phyloP scores from a whole-genome alignment of 2,329 filamentous ascomycete genomes.

The Thelonectria olida region DNA sequence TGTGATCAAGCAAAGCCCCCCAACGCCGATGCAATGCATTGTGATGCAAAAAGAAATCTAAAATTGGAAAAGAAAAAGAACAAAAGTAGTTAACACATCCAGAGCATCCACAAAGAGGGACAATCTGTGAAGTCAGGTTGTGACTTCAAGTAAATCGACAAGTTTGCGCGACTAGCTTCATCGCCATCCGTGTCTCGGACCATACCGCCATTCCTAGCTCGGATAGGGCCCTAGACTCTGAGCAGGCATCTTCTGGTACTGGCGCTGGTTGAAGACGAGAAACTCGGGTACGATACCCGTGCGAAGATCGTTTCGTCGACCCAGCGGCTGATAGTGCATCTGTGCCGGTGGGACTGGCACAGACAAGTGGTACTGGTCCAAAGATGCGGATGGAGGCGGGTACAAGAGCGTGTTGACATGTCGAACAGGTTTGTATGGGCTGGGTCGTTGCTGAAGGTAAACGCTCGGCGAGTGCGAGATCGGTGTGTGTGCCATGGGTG shows the following conservation, averaged over 20 bases:
- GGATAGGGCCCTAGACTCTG: constrained; percentile 45
- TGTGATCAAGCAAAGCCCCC: constrained; percentile 21
- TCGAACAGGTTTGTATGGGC: constrained; percentile 91
- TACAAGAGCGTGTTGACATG: constrained; percentile 91
- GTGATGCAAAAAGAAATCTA: constrained; percentile 25
- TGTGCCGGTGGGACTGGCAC: constrained; percentile 70
- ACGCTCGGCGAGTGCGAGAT: constrained; percentile 85
- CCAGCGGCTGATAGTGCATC: constrained; percentile 85
- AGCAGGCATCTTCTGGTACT: constrained; percentile 39
- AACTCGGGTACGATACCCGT: constrained; percentile 77
- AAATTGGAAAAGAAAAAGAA: constrained; percentile 29
- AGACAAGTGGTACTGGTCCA: constrained; percentile 75
- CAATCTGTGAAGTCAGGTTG: constrained; percentile 8
- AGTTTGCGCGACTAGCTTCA: background rate
- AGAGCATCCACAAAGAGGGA: background rate
- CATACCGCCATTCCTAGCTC: constrained; percentile 45
- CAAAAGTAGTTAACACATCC: constrained; percentile 25
- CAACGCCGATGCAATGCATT: constrained; percentile 46
- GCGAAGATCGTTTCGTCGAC: constrained; percentile 73
- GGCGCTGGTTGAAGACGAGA: constrained; percentile 46
- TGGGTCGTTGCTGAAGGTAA: constrained; percentile 87
- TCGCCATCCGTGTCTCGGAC: constrained; percentile 6
- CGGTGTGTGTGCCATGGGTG: constrained; percentile 67
- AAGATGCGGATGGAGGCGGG: constrained; percentile 81
- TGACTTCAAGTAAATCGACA: constrained; percentile 11